Percentiles rank a stretch among this genome's conserved stretches.
These are phyloP conservation scores for Lactarius trivialis DNA, from an alignment of 768 basidiomycete genomes.

Conservation along the genomic window DNA sequence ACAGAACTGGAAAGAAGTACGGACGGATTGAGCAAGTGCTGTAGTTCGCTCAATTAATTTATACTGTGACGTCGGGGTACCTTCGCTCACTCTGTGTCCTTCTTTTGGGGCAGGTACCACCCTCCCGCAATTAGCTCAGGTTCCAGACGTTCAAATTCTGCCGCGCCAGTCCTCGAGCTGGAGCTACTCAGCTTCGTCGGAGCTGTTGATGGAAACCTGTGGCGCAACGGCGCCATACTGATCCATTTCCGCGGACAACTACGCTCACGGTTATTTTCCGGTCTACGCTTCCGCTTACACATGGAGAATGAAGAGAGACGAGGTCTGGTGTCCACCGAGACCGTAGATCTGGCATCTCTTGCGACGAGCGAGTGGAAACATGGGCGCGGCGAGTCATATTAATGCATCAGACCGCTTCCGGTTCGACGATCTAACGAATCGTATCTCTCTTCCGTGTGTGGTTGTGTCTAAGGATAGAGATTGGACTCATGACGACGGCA, in stretches of 20 bases:
- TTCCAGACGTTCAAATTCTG: background rate
- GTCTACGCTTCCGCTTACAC: background rate
- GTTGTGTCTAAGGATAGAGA: background rate
- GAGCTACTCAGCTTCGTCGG: background rate
- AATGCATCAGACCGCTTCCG: too few species aligned
- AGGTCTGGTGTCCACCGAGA: background rate
- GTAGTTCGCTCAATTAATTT: background rate
- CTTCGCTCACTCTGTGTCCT: background rate
- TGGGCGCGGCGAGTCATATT: background rate
- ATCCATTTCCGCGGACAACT: background rate
- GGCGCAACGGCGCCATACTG: background rate
- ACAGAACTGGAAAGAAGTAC: background rate
- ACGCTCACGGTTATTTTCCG: background rate
- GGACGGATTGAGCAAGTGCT: background rate
- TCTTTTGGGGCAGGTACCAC: background rate
- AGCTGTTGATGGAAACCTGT: background rate
- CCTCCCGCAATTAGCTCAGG: background rate
- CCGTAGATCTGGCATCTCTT: background rate
- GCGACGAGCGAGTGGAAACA: background rate
- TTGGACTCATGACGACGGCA: background rate
- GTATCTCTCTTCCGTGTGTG: background rate
- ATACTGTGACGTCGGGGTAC: background rate
- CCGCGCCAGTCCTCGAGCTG: background rate
- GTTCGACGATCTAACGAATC: background rate
- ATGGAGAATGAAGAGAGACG: background rate